Evolutionary conservation across 1,139 yeast species (phyloP).

Genomic region (Waltiozyma sp.): DNA sequence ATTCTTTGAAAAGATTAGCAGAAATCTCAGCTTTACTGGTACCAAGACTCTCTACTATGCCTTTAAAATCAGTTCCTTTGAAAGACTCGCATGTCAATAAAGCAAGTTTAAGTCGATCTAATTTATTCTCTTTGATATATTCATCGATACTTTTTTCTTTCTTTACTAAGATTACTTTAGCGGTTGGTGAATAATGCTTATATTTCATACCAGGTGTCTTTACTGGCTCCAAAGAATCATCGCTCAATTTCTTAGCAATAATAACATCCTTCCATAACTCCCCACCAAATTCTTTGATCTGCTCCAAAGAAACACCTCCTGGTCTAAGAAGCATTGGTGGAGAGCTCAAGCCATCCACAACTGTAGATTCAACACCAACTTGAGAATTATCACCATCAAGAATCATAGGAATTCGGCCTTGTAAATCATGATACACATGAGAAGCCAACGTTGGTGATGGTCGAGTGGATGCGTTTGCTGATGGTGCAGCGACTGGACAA

Average conservation of each 20-base stretch:
- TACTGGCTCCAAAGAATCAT: conserved; percentile 50
- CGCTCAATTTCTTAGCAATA: conserved; percentile 58
- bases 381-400: conserved; percentile 83
- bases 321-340: conserved; percentile 92
- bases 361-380: conserved; percentile 94
- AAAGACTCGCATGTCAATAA: conserved; percentile 20
- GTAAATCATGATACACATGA: conserved; percentile 72
- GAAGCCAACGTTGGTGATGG: conserved; percentile 88
- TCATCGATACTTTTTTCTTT: conserved; percentile 12
- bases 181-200: conserved; percentile 86
- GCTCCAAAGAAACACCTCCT: conserved; percentile 83
- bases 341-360: conserved; percentile 70
- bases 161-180: conserved; percentile 64
- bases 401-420: conserved; percentile 74
- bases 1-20: conserved; percentile 54
- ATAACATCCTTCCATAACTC: conserved; percentile 48
- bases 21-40: conserved; percentile 52
- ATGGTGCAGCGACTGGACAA: conserved; percentile 91
- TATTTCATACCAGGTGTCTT: conserved; percentile 98
- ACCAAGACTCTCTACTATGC: conserved; percentile 43
- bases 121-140: conserved; percentile 6
- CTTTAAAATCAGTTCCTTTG: conserved; percentile 14
- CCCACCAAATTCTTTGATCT: conserved; percentile 56
- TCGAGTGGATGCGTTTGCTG: conserved; percentile 91
- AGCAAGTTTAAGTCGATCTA: conserved; percentile 18